Evolutionary conservation across 148 eudicot species (phyloP).

Genomic region (Vaccinium darrowii): DNA sequence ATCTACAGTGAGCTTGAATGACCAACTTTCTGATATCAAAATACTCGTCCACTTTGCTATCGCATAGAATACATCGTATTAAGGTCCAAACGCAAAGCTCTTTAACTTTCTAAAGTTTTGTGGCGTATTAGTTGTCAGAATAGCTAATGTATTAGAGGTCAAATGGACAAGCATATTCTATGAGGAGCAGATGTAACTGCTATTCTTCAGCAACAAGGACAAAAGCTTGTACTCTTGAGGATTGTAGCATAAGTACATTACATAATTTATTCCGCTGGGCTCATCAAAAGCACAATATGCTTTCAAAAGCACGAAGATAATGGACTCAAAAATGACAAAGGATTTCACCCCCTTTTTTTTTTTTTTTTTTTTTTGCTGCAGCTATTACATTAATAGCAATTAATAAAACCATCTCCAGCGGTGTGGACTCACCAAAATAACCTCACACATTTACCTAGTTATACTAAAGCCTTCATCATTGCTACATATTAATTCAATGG

Average conservation of each 20-base stretch:
- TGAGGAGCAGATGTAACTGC: not conserved
- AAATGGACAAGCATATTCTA: not conserved
- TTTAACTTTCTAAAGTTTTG: not conserved
- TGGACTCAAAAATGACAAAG: not conserved
- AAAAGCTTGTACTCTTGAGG: not conserved
- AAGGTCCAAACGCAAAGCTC: not conserved
- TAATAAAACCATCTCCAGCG: not conserved
- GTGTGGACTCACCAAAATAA: not conserved
- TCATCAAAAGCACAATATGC: not conserved
- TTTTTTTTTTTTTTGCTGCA: not conserved
- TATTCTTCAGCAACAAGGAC: not conserved
- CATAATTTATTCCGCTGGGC: not conserved
- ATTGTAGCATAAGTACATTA: not conserved
- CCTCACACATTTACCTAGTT: not conserved
- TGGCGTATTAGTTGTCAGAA: not conserved
- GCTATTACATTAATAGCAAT: not conserved
- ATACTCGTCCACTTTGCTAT: slow-evolving; percentile 3
- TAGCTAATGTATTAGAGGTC: not conserved
- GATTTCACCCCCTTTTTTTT: not conserved
- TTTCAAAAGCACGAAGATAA: not conserved
- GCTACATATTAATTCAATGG: not conserved
- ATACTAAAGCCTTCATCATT: not conserved
- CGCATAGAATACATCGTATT: not conserved
- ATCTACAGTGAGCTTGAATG: not conserved
- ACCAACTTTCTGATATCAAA: not conserved